These are phyloP conservation scores for Eucalyptus guilfoylei DNA, from an alignment of 345 rosid species.

Conservation along the genomic window DNA sequence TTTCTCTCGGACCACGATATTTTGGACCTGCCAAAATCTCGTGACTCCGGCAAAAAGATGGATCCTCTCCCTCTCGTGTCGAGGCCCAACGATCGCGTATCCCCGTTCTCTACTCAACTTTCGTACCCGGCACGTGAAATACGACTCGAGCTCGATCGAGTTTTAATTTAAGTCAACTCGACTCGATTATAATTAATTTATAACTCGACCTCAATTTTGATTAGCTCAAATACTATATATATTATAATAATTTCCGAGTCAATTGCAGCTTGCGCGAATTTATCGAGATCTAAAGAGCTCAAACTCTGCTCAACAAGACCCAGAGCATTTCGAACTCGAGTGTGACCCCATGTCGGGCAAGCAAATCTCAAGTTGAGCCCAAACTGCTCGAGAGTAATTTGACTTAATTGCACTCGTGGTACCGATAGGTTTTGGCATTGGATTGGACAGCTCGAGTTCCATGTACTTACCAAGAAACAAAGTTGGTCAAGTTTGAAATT, in stretches of 20 bases:
- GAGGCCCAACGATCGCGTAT: background rate
- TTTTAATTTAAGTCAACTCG: background rate
- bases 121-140: background rate
- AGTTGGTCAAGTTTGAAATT: background rate
- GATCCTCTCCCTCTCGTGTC: background rate
- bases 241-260: too few relatives aligned
- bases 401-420: background rate
- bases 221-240: too few relatives aligned
- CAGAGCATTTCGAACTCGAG: background rate
- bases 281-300: rapidly evolving
- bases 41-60: background rate
- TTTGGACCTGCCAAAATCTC: background rate
- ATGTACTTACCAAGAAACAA: background rate
- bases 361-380: background rate
- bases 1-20: background rate
- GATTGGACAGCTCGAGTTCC: background rate
- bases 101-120: background rate
- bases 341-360: background rate
- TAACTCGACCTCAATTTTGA: too few relatives aligned
- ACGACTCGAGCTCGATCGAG: background rate
- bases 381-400: rapidly evolving
- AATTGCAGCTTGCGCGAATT: background rate
- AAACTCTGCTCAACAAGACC: background rate
- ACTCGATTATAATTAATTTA: too few relatives aligned
- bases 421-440: rapidly evolving